phyloP scores from a whole-genome alignment of 2,329 filamentous ascomycete species.

The Sporothrix pseudoabietina region DNA sequence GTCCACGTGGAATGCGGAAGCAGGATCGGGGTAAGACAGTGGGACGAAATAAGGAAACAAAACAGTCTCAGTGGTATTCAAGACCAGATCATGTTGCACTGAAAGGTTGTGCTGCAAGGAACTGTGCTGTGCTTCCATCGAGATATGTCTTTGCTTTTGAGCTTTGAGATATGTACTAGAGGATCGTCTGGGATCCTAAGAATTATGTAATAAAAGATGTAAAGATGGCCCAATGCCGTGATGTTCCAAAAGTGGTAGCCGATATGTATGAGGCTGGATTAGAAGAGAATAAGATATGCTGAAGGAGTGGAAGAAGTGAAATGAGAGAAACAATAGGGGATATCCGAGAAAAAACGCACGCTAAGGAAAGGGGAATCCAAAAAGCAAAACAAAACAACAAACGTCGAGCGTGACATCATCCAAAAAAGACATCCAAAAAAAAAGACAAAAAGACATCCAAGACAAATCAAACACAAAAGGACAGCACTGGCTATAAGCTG shows the following conservation, averaged over 20 bases:
- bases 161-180: slow-evolving; percentile 6
- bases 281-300: neutral
- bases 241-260: neutral
- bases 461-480: neutral
- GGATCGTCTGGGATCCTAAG: neutral
- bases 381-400: neutral
- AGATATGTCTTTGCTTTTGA: neutral
- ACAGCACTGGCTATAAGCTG: slow-evolving; percentile 5
- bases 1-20: neutral
- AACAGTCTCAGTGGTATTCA: neutral
- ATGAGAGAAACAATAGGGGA: slow-evolving; percentile 21
- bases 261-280: neutral
- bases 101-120: neutral
- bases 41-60: neutral
- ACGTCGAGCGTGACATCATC: slow-evolving; percentile 8
- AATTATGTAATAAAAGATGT: neutral
- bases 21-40: neutral
- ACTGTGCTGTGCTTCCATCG: neutral
- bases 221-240: neutral
- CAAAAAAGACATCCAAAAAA: neutral
- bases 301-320: slow-evolving; percentile 7
- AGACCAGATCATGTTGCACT: neutral
- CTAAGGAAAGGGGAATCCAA: neutral
- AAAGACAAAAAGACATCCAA: neutral
- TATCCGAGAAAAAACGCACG: slow-evolving; percentile 24